Base-by-base conservation (phyloP, 345 rosid genomes). In the Salix brachista region DNA sequence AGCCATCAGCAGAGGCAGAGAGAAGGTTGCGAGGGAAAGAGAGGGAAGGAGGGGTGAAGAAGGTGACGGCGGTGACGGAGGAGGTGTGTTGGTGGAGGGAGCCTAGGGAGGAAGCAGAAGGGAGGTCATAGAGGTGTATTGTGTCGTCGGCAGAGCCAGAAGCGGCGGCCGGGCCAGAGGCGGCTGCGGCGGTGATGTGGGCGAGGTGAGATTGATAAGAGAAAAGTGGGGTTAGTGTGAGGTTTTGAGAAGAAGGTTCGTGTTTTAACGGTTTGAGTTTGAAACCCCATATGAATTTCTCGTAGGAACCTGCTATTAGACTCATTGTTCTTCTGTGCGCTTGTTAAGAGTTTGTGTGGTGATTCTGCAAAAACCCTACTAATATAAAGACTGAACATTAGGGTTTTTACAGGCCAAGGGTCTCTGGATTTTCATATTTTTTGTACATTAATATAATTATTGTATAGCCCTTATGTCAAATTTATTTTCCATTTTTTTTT, bases 171-270 rank as follows among this genome's bases (percentile, higher is more conserved):
- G 96, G 86, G 18, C 94, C 97, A 8, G 97, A 75, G 77, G 92
- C 88, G 54, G 96, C 91, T 67, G 88, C 94, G 77, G 94, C 67
- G 79, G 92, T 88, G 86, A 96, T 89, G n/a, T 94, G 87, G 74
- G 93, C 84, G 77, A 79, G 86, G 85, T 96, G 98, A 76, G 98
- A 88, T 4, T 91, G 97, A 86, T 96, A 93, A n/a, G 96, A 91
- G 88, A 93, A 93, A 85, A 90, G 84, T 68, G 85, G 94, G 73
- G 87, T 77, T 14, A 95, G 86, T 65, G 91, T 85, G 26, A 89
- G 89, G 81, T 85, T 54, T 72, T 80, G 77, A 12, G 65, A 37
- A 1, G 73, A 82, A 28, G 86, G 36, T 17, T 83, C 78, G 77
- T 77, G 77, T 23, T 80, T 81, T 14, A 77, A 44, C 23, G 97